A percentile compares a stretch with the other conserved stretches of the same genome.
Evolutionary conservation across 352 stramenopile species (phyloP).

Genomic region (Salisapilia sapeloensis): DNA sequence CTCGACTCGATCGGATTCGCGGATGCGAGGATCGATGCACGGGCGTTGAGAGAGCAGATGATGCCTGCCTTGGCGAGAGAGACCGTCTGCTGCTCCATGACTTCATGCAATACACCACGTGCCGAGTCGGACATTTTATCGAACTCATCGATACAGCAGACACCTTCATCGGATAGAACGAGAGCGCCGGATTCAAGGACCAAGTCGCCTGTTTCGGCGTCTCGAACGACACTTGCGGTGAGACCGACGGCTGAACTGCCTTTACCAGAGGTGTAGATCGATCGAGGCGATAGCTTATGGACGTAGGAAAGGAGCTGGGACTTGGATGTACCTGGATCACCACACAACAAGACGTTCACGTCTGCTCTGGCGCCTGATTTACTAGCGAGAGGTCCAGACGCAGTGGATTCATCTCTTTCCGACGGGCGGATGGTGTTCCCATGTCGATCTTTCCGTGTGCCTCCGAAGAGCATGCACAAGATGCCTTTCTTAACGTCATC

Average conservation of each 20-base stretch:
- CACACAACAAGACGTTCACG: conserved; percentile 97
- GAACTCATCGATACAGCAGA: conserved; percentile 99
- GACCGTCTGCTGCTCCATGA: conserved; percentile 98
- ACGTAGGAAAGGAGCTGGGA: conserved; percentile 97
- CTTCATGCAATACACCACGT: conserved; percentile 96
- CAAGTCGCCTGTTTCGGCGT: conserved; percentile 96
- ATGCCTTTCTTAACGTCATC: conserved; percentile 99
- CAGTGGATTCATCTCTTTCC: conserved; percentile 3
- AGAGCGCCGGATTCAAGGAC: conserved; percentile 95
- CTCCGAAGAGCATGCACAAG: conserved; percentile 98
- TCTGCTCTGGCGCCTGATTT: conserved; percentile 84
- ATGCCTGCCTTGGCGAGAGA: conserved; percentile 98
- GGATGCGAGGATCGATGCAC: conserved; percentile 96
- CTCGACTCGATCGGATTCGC: conserved; percentile 97
- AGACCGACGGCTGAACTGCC: conserved; percentile 95
- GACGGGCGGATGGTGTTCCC: conserved; percentile 1
- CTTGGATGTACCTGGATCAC: conserved; percentile 95
- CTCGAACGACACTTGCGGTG: conserved; percentile 91
- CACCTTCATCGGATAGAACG: conserved; percentile 93
- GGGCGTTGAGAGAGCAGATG: conserved; percentile 95
- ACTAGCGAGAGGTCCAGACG: conserved; percentile 15
- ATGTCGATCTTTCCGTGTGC: conserved; percentile 74
- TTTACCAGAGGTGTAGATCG: conserved; percentile 99
- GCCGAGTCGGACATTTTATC: conserved; percentile 99
- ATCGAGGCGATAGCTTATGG: conserved; percentile 90